Base-by-base conservation (phyloP, 2,329 filamentous ascomycete species). In the Metarhizium rileyi region DNA sequence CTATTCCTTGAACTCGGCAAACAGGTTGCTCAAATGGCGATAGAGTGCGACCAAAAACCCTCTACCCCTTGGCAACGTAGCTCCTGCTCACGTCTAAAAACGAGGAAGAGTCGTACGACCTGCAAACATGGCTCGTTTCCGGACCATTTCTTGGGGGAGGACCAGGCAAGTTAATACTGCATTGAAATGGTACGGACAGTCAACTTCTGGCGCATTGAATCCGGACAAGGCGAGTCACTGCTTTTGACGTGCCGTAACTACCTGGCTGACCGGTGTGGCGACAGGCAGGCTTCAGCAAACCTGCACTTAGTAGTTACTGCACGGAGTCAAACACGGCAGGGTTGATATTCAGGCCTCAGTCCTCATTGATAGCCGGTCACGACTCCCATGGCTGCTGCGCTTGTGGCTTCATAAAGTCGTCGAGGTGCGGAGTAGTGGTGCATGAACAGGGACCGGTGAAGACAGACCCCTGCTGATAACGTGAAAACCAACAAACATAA, bases 241-340 rank as follows among this genome's bases (percentile, higher is more conserved):
- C 40, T 44, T 30, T 51, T 26, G 46, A 44, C 46, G 48, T 28
- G 26, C 42, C 25, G 25, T 48, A 35, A 41, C 46, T 45, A n/a
- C n/a, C n/a, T n/a, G n/a, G 49, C 42, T 44, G 49, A 51, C 46
- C 49, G 49, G 49, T 50, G 49, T 50, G 49, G 49, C 49, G 30
- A 43, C 45, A 44, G 40, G 44, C 35, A 12, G 12, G 40, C 45
- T 14, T 18, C 27, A 42, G 35, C 16, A 28, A 45, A 22, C 30
- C 43, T 33, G 49, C 45, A 41, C 48, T 35, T n/a, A n/a, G n/a
- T n/a, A n/a, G 42, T 35, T 42, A 27, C 45, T 44, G 49, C 49
- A 47, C 23, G 20, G 20, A 47, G 45, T 45, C 45, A 50, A 22
- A 50, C 25, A 44, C 36, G 49, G 33, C 2, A 47, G 16, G 33